Evolutionary conservation across 2,329 filamentous ascomycete genomes (phyloP).

Genomic region (Neofusicoccum sp.): DNA sequence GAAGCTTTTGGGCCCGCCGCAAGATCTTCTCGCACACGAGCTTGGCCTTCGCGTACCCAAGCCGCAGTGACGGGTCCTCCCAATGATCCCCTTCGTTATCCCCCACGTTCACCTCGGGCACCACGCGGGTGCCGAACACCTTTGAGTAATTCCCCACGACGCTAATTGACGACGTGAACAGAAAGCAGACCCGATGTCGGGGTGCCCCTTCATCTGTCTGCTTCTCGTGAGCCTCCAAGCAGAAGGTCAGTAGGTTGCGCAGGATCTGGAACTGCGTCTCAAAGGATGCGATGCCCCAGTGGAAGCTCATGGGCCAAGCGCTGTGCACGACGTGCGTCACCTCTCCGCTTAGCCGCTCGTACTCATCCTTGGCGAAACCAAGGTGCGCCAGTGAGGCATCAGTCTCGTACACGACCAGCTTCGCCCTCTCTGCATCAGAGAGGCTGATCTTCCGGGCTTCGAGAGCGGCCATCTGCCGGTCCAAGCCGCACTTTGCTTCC

Average conservation of each 20-base stretch:
- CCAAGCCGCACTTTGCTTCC: background rate
- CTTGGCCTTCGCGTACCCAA: conserved; percentile 22
- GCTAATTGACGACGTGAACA: background rate
- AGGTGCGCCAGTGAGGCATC: background rate
- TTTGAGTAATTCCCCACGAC: background rate
- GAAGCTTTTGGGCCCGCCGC: background rate
- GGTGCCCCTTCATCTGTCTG: too few species aligned
- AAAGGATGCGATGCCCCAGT: background rate
- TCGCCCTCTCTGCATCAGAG: background rate
- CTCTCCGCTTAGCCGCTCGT: background rate
- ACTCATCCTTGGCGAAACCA: background rate
- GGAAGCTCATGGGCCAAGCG: conserved; percentile 15
- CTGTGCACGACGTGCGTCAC: conserved; percentile 11
- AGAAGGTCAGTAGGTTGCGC: background rate
- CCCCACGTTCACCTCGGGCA: too few species aligned
- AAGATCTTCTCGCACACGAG: conserved; percentile 19
- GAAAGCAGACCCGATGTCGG: background rate
- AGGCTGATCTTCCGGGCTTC: background rate
- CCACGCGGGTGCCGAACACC: background rate
- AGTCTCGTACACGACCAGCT: background rate
- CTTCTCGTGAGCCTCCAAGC: background rate
- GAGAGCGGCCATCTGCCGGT: background rate
- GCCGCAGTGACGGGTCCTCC: too few species aligned
- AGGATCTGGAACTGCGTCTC: background rate
- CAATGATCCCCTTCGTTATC: too few species aligned